phyloP scores from a whole-genome alignment of 2,329 filamentous ascomycete species.

The Hymenoscyphus fructigenus region DNA sequence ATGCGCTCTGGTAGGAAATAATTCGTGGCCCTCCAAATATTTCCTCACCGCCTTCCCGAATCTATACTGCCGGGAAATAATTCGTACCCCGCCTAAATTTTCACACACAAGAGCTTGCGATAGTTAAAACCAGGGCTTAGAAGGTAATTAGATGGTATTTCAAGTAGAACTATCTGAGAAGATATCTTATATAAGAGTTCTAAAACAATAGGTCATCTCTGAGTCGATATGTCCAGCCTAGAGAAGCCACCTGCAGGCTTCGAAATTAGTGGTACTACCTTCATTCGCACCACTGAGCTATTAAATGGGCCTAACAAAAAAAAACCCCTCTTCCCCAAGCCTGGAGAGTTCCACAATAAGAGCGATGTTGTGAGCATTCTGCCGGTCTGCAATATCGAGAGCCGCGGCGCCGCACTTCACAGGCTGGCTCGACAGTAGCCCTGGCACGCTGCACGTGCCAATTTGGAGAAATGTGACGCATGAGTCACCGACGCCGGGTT shows the following conservation, averaged over 20 bases:
- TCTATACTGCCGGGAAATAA: neutral
- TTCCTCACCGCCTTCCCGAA: neutral
- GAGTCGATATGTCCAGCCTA: neutral
- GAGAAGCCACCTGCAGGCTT: neutral
- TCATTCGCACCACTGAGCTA: neutral
- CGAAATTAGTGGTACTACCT: neutral
- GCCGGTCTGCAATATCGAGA: too few species aligned
- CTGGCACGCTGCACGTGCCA: too few species aligned
- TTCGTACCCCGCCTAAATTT: neutral
- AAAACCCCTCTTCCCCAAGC: neutral
- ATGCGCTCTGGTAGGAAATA: neutral
- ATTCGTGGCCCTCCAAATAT: neutral
- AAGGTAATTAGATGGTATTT: neutral
- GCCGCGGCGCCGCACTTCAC: too few species aligned
- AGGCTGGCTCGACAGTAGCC: too few species aligned
- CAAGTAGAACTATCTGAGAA: neutral
- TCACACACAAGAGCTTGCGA: neutral
- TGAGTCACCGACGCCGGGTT: too few species aligned
- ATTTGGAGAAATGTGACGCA: too few species aligned
- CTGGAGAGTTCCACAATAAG: conserved; percentile 6
- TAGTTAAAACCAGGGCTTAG: too few species aligned
- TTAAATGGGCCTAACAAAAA: neutral
- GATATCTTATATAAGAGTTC: neutral
- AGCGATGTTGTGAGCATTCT: too few species aligned
- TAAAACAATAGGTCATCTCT: neutral